Evolutionary conservation across 192 early-diverging fungal species (phyloP), one percentile per base, ranked within the genome.

Genomic region (Coemansia sp.): DNA sequence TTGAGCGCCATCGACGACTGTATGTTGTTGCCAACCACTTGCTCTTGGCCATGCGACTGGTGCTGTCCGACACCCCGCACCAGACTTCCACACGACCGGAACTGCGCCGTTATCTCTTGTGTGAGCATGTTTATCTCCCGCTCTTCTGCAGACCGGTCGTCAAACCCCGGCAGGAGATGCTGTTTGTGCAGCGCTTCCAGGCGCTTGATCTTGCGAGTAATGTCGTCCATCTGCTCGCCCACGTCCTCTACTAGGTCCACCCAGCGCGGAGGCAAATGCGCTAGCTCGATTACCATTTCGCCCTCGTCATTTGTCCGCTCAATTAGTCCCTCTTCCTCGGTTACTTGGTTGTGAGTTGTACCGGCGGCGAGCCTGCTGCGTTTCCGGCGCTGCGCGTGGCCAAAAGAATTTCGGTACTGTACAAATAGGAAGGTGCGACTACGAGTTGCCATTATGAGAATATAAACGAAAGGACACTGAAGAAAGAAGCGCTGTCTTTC

Each of bases 191-290:
- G 87, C 7, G 62, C 80, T 38, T 95, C 91, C 9, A 98, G 87
- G 24, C 86, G 60, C 43, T 69, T 75, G 20, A 68, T 87, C 70
- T 90, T 87, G 72, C 85, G 81, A 34, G 88, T 87, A 16, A 94
- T 89, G 40, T 83, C 85, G 6, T 91, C 89, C 38, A 92, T 65
- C 55, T 87, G 83, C 58, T 91, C 88, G 70, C 88, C 84, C 20
- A 97, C 90, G 75, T 97, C 94, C 49, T 96, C 95, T 9, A 95
- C 94, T 62, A 95, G 88, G 79, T 97, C 95, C 10, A 94, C 90
- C 95, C 97, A 98, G 87, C 91, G 89, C 24, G 97, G 97, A 53
- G 95, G 95, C 62, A 98, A 83, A 69, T 90, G 89, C 47, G 92
- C 87, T 75, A 97, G 79, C 76, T 97, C 95, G 46, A 98, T 96